A percentile compares a stretch with the other conserved stretches of the same genome.
phyloP scores from a whole-genome alignment of 306 rosid species.

The Citrullus colocynthis region DNA sequence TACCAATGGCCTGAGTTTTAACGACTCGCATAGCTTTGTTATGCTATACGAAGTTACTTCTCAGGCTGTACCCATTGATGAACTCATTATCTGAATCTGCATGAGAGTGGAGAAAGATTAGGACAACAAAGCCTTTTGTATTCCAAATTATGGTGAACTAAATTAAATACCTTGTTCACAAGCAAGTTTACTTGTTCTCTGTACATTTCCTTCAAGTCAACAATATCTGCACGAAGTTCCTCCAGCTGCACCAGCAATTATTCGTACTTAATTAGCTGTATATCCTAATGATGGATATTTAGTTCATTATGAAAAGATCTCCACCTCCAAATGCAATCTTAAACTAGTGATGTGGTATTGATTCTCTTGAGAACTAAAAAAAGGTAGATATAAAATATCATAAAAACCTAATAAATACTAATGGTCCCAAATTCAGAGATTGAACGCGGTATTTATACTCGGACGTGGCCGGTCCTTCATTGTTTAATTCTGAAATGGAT shows the following conservation, averaged over 20 bases:
- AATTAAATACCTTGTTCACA: slow-evolving; percentile 64
- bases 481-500: not conserved
- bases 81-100: slow-evolving; percentile 6
- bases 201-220: slow-evolving; percentile 99
- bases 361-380: not conserved
- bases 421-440: not conserved
- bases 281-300: not conserved
- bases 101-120: not conserved
- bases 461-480: not conserved
- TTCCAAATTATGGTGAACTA: not conserved
- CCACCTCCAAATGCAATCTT: not conserved
- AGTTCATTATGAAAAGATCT: not conserved
- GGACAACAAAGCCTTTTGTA: not conserved
- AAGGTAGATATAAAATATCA: not conserved
- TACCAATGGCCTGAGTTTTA: not conserved
- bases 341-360: not conserved
- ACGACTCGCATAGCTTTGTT: not conserved
- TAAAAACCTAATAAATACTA: not conserved
- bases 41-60: not conserved
- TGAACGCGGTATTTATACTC: not conserved
- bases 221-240: slow-evolving; percentile 97
- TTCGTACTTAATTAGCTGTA: too few species aligned
- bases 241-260: slow-evolving; percentile 58
- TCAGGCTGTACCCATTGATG: slow-evolving; percentile 2
- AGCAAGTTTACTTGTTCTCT: slow-evolving; percentile 96